These are phyloP conservation scores for Agapanthus africanus DNA, from an alignment of 106 monocot species.

Conservation along the genomic window DNA sequence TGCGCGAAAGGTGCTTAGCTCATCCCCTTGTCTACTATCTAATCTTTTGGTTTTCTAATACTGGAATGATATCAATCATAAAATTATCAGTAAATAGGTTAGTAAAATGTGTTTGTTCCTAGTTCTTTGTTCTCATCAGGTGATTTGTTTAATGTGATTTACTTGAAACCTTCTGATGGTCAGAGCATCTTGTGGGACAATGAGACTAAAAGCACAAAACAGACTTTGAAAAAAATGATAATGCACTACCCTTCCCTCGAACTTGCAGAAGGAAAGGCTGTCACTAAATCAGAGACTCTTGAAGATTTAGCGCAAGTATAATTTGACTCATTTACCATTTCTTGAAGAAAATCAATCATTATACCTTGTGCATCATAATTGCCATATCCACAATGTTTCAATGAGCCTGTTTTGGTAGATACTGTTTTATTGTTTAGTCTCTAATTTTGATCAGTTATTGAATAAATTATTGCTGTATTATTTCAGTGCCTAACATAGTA, in stretches of 20 bases:
- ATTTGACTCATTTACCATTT: not conserved
- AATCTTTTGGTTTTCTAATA: slow-evolving; percentile 4
- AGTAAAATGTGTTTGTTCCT: not conserved
- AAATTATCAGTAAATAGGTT: not conserved
- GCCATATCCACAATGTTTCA: not conserved
- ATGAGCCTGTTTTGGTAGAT: not conserved
- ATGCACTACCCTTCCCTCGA: slow-evolving; percentile 92
- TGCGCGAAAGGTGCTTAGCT: slow-evolving; percentile 64
- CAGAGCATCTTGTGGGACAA: slow-evolving; percentile 99
- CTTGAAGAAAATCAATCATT: not conserved
- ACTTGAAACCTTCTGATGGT: not conserved
- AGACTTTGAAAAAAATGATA: slow-evolving; percentile 96
- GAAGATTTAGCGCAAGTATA: slow-evolving; percentile 72
- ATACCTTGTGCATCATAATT: not conserved
- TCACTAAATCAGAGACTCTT: slow-evolving; percentile 58
- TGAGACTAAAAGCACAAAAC: slow-evolving; percentile 93
- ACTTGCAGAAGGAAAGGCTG: slow-evolving; percentile 77
- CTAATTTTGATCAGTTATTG: not conserved
- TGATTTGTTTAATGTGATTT: not conserved
- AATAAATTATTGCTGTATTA: not conserved
- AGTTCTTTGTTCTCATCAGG: not conserved
- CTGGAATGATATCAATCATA: not conserved
- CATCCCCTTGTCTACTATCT: not conserved
- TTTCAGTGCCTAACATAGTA: not conserved
- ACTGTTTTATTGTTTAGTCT: not conserved